Percentiles rank a stretch among this genome's conserved stretches.
Evolutionary conservation across 352 stramenopile species (phyloP).

Genomic region (Pythium sp.): DNA sequence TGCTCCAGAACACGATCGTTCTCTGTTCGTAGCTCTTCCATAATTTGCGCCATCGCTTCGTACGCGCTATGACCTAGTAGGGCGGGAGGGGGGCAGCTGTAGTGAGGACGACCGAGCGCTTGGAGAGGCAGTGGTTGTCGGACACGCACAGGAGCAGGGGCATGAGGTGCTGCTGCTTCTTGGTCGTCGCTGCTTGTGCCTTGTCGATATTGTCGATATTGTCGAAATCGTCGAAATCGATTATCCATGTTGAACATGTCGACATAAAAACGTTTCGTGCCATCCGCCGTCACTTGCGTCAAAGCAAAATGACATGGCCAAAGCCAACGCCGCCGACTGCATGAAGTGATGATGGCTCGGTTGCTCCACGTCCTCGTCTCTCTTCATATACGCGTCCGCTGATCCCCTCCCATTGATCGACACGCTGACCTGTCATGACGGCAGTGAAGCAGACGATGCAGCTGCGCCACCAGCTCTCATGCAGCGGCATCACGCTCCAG

Average conservation of each 20-base stretch:
- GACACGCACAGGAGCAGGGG: too few species aligned
- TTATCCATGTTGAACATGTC: neutral
- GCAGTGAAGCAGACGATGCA: conserved; percentile 56
- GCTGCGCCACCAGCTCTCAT: conserved; percentile 68
- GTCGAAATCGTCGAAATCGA: neutral
- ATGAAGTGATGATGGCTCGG: neutral
- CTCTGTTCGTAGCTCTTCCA: too few species aligned
- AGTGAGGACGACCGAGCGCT: too few species aligned
- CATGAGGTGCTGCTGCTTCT: too few species aligned
- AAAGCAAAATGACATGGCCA: neutral
- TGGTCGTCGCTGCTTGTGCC: too few species aligned
- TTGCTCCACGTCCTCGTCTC: neutral
- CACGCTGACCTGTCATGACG: conserved; percentile 16
- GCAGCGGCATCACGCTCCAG: conserved; percentile 50
- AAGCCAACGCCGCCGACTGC: neutral
- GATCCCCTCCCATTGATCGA: neutral
- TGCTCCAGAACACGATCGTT: too few species aligned
- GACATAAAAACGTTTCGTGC: neutral
- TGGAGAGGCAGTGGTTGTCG: too few species aligned
- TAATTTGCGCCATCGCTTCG: too few species aligned
- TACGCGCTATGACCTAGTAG: too few species aligned
- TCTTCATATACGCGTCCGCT: neutral
- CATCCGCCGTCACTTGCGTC: neutral
- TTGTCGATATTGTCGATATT: neutral
- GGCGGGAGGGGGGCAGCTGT: too few species aligned